Evolutionary conservation across 805 yeast genomes (phyloP).

Genomic region (Schizosaccharomyces japonicus): DNA sequence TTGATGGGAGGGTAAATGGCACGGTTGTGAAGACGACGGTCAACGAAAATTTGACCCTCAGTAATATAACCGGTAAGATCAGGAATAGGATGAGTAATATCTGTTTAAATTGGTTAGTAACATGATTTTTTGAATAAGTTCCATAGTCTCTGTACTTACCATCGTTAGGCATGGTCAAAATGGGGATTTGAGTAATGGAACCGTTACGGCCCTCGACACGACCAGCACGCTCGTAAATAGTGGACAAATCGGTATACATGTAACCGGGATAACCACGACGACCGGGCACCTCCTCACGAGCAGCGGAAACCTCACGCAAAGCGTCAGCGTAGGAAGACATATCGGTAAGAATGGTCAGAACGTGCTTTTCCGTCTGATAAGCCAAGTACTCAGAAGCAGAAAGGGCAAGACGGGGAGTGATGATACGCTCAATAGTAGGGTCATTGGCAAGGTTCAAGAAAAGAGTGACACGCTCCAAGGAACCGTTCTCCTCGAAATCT

Average conservation of each 20-base stretch:
- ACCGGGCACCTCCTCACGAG: constrained; percentile 99
- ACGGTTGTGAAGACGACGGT: constrained; percentile 84
- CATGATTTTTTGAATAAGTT: too few relatives aligned
- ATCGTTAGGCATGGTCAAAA: constrained; percentile 97
- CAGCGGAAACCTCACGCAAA: constrained; percentile 96
- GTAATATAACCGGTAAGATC: constrained; percentile 98
- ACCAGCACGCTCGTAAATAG: constrained; percentile 98
- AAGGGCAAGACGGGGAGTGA: constrained; percentile 94
- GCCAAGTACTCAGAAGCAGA: constrained; percentile 97
- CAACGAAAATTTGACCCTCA: constrained; percentile 94
- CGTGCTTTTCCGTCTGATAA: constrained; percentile 97
- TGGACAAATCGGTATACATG: constrained; percentile 98
- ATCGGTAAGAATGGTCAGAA: constrained; percentile 88
- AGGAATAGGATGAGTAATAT: constrained; percentile 98
- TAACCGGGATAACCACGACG: constrained; percentile 99
- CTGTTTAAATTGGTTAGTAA: constrained; percentile 16
- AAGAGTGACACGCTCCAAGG: constrained; percentile 88
- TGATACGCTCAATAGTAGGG: constrained; percentile 97
- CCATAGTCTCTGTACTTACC: too few relatives aligned
- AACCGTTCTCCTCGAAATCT: constrained; percentile 97
- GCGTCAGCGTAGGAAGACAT: constrained; percentile 99
- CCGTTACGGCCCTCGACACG: constrained; percentile 99
- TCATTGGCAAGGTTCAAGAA: constrained; percentile 95
- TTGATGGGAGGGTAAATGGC: constrained; percentile 98
- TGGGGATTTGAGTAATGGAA: constrained; percentile 95